Base-by-base conservation (phyloP, 176 grass and related monocot species). In the Secale cereale region DNA sequence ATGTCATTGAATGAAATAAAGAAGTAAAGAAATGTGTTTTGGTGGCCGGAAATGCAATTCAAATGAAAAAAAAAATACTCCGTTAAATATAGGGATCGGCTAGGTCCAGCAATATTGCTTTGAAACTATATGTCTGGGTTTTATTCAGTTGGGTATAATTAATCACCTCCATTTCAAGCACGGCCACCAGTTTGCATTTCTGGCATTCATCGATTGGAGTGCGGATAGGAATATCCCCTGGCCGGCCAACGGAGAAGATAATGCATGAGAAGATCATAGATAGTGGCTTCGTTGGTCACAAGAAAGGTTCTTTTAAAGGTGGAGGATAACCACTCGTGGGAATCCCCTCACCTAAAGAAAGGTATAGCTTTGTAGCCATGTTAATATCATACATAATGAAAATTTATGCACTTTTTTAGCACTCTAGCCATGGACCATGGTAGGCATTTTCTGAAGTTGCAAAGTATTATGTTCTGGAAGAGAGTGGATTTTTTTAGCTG, bases 191-290 rank as follows among this genome's bases (percentile, higher is more conserved):
- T 77, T 41, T 79, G 39, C 32, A 82, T 62, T 68, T 59, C n/a
- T 77, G 35, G 69, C 40, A 50, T 54, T 83, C 77, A 7, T 65
- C 70, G 82, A 62, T 86, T 81, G 61, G 78, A 81, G 70, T 56
- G 89, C 6, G 5, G 79, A 77, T 80, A 52, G 84, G 88, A 90
- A 90, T 93, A 91, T 94, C 54, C 62, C 45, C 26, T 72, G 14
- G 9, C 92, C 87, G 89, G 36, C 87, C 77, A 88, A 77, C n/a
- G 23, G 46, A 78, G 85, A 81, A 80, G 84, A 92, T 80, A 91
- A 52, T 19, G 48, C 48, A 19, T 52, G 48, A 7, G 48, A 52
- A 52, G 16, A 52, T 52, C 48, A 52, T 52, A 52, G 48, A 17
- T 50, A 50, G 46, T 50, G 46, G 46, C 46, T 50, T 15, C 0